Base-by-base conservation (phyloP, 2,329 filamentous ascomycete species). In the Aspergillaceae sp. region DNA sequence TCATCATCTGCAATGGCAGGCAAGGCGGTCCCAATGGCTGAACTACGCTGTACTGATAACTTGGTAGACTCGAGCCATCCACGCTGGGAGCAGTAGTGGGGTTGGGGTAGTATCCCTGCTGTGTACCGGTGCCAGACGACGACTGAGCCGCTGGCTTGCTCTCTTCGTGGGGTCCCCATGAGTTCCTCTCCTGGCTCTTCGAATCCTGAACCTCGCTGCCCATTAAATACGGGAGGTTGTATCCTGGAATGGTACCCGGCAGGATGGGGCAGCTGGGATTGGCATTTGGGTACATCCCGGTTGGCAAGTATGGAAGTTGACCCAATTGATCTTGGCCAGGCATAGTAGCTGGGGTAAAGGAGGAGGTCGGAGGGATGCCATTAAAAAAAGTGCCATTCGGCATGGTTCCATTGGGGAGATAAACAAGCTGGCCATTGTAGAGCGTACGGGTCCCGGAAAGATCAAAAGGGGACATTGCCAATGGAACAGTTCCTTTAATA, bases 61-160 rank as follows among this genome's bases (percentile, higher is more conserved):
- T 57, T 4, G 59, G 34, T 36, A 79, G 74, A 7, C 67, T 59
- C 49, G 82, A 83, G 19, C 79, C 76, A 56, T 85, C 81, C 56
- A 80, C 64, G 35, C 71, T 74, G 19, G 55, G 19, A 36, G 49
- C 42, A 37, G 19, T 19, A 19, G 78, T 76, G 51, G 83, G 74
- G 28, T 79, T 75, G 45, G 78, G 72, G 37, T 75, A 78, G 56
- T 75, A 76, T 48, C 85, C 80, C 34, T 79, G 75, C 46, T 80
- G 77, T 33, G 74, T 72, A 52, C 76, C 67, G 43, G 74, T 73
- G 46, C 76, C 77, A 53, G 83, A 83, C 57, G 80, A 80, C 0
- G 83, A 82, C 29, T 80, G 86, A 4, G 81, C 77, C 3, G 80
- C 77, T 47, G 54, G 51, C 48, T 63, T 64, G 43, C 67, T 63